Evolutionary conservation across 179 eudicot species (phyloP), one percentile per base, ranked within the genome.

Genomic region (Carnegiea gigantea): DNA sequence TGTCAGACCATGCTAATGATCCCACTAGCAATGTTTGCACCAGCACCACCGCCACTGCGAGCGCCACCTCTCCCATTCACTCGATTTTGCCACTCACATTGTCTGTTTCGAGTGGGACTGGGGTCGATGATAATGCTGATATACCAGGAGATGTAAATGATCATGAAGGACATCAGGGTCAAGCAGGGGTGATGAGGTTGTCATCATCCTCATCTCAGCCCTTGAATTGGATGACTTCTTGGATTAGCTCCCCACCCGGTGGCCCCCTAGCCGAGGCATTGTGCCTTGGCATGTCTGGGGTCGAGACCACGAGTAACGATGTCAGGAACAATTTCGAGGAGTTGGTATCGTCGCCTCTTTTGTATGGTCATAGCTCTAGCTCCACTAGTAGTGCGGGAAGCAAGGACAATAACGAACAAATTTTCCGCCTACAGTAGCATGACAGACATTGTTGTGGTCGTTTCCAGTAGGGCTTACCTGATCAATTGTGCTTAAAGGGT

Each of bases 221-320:
- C 76, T 81, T 81, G 80, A 88, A 53, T 84, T 83, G 76, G 83
- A 82, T 67, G 85, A 85, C 48, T 64, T 79, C 89, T 23, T 88
- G 92, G 91, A 78, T 86, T 72, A 74, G 81, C 73, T 84, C 90
- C 21, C 87, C 89, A 23, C 89, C 91, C 2, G 96, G 96, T 28
- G 96, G 93, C 13, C 96, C 96, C 9, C 81, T 92, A 21, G 96
- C 92, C 1, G 96, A 92, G 77, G 93, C 92, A 24, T 78, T 92
- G 86, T 89, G 93, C 77, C 92, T 89, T 0, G 92, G 93, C 60
- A 87, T 88, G 6, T n/a, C 76, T 21, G 67, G 67, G 76, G 75
- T 84, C 49, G 81, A 82, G 71, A 13, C 84, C 71, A 28, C 17
- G 71, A 13, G 71, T 65, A 2, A 28, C 12, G 71, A 28, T 9